A percentile compares a stretch with the other conserved stretches of the same genome.
Evolutionary conservation across 176 grass and related monocot species (phyloP).

Genomic region (Musa troglodytarum): DNA sequence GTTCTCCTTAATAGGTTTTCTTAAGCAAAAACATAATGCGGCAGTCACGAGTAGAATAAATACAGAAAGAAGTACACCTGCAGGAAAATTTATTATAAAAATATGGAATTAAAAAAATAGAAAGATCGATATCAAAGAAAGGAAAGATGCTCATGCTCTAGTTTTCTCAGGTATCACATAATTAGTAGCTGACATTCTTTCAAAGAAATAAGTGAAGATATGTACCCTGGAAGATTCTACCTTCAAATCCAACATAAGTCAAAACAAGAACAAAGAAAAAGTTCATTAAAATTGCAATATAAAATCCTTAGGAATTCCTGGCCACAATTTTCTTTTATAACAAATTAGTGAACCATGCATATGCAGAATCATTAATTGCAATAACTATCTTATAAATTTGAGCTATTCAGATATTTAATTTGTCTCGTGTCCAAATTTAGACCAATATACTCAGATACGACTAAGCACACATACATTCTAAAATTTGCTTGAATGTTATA

Average conservation of each 20-base stretch:
- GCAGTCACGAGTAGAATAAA: slow-evolving; percentile 51
- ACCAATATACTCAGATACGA: background rate
- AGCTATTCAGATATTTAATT: background rate
- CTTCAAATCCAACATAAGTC: too few species aligned
- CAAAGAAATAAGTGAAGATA: too few species aligned
- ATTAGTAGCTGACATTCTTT: too few species aligned
- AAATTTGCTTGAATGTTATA: background rate
- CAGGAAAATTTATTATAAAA: slow-evolving; percentile 10
- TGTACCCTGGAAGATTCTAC: too few species aligned
- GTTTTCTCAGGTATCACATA: background rate
- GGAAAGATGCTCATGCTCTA: background rate
- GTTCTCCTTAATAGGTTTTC: slow-evolving; percentile 47
- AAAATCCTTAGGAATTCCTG: background rate
- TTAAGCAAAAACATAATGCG: slow-evolving; percentile 63
- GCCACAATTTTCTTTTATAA: background rate
- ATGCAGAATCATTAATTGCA: background rate
- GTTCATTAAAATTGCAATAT: background rate
- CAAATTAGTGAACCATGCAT: background rate
- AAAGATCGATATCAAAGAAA: background rate
- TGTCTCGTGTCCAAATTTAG: background rate
- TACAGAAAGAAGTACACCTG: slow-evolving; percentile 57
- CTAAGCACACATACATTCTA: background rate
- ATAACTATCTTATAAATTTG: background rate
- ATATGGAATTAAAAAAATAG: background rate
- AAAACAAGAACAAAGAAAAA: too few species aligned